phyloP scores from a whole-genome alignment of 371 early-diverging fungal genomes.

The Mortierella sp. region DNA sequence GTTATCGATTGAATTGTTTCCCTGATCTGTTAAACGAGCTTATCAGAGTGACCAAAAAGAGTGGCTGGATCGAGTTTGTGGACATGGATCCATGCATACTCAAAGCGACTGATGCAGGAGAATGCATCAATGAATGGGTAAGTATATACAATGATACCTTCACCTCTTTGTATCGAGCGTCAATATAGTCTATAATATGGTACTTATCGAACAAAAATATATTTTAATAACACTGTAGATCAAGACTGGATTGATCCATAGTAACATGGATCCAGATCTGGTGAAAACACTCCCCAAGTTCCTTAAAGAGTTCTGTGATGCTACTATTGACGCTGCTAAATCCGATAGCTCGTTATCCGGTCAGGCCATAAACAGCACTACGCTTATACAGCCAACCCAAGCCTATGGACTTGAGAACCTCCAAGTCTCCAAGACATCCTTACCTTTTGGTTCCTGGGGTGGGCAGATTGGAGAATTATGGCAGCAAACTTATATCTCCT shows the following conservation, averaged over 20 bases:
- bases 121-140: constrained; percentile 55
- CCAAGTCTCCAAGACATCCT: constrained; percentile 31
- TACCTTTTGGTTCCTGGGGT: constrained; percentile 53
- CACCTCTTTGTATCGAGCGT: no score
- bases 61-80: constrained; percentile 63
- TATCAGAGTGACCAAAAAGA: constrained; percentile 60
- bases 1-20: constrained; percentile 42
- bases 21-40: constrained; percentile 56
- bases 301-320: constrained; percentile 41
- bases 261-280: constrained; percentile 53
- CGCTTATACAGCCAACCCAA: constrained; percentile 13
- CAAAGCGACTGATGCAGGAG: constrained; percentile 47
- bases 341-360: not conserved
- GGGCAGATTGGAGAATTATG: constrained; percentile 49
- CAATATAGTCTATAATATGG: no score
- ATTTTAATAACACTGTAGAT: constrained; percentile 19
- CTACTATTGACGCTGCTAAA: constrained; percentile 9
- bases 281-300: constrained; percentile 41
- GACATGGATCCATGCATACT: constrained; percentile 57
- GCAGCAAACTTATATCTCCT: constrained; percentile 40
- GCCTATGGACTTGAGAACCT: constrained; percentile 34
- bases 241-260: constrained; percentile 52
- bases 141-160: not conserved
- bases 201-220: not conserved
- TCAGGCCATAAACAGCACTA: not conserved